These are phyloP conservation scores for Discostella stelligeroides DNA, from an alignment of 108 stramenopile species.

Conservation along the genomic window DNA sequence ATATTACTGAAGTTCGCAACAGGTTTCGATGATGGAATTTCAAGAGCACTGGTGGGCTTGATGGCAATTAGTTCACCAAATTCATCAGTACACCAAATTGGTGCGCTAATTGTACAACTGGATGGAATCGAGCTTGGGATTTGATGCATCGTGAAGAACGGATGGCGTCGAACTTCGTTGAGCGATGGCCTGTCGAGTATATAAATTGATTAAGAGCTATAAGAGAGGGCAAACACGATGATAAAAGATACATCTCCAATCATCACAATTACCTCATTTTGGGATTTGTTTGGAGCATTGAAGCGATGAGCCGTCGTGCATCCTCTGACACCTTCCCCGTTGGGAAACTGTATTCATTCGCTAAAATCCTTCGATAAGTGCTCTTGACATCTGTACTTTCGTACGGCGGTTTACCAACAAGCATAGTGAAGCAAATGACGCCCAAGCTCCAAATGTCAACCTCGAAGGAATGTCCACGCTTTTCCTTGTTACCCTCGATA, in stretches of 20 bases:
- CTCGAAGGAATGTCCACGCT: conserved; percentile 93
- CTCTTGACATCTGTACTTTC: conserved; percentile 98
- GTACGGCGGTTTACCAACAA: conserved; percentile 98
- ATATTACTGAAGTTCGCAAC: too few relatives aligned
- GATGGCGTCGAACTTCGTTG: conserved; percentile 70
- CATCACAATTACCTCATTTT: conserved; percentile 57
- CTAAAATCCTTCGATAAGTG: conserved; percentile 95
- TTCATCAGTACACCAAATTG: conserved; percentile 66
- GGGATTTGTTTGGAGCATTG: conserved; percentile 92
- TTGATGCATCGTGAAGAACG: conserved; percentile 74
- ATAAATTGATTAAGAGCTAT: neutral
- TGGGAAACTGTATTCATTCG: conserved; percentile 94
- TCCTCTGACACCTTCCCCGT: conserved; percentile 70
- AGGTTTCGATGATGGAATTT: conserved; percentile 16
- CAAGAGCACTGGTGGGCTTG: conserved; percentile 48
- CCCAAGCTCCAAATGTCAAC: conserved; percentile 99
- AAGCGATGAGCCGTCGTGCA: conserved; percentile 86
- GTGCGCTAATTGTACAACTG: conserved; percentile 57
- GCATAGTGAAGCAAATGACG: conserved; percentile 95
- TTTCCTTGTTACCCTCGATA: conserved; percentile 86
- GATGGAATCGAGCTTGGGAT: conserved; percentile 73
- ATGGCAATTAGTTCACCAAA: conserved; percentile 52
- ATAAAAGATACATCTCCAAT: conserved; percentile 5
- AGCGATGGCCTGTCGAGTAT: conserved; percentile 66
- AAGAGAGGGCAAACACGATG: too few relatives aligned